Base-by-base conservation (phyloP, 768 basidiomycete genomes). In the Dentipellis sp. region DNA sequence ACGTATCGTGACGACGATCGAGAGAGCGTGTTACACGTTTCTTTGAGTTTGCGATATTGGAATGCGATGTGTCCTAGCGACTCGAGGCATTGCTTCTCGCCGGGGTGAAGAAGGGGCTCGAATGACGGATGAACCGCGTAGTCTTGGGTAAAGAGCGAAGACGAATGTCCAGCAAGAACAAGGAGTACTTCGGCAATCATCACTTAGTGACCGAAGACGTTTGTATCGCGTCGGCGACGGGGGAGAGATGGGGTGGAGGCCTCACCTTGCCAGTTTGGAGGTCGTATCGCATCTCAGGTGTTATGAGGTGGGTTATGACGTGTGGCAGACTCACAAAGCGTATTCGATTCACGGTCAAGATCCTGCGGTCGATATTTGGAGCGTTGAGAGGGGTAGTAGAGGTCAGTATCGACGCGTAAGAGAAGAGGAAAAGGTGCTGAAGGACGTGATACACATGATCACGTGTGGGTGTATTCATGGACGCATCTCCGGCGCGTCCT, bases 181-280 rank as follows among this genome's bases (percentile, higher is more conserved):
- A 94, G 81, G 47, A 95, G 78, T 55, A 94, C 74, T 71, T 95
- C 94, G 62, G 91, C 86, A 60, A 94, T 89, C 93, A 94, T 93
- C 58, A 34, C 53, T 29, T 29, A 29, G 42, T 17, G 42, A 45
- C 42, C 19, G n/a, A 19, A n/a, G 42, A 6, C 29, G 29, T 29
- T 29, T 29, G 29, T 29, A 6, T 29, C 29, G 40, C 48, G 48
- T 49, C 48, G 48, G 48, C 19, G 19, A 14, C 40, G 9, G 40
- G 23, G 11, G 29, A 22, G 50, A 52, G 50, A n/a, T 35, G 36
- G 12, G 29, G 29, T 3, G 29, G 29, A 29, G 29, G 29, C 29
- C 29, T 29, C 29, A 29, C 29, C 29, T 29, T 29, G 29, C 29
- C 29, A 29, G 6, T 29, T 29, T 29, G 29, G 6, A 29, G 29